Evolutionary conservation across 2,329 filamentous ascomycete genomes (phyloP), one percentile per base, ranked within the genome.

Genomic region (Fusarium pseudoanthophilum): DNA sequence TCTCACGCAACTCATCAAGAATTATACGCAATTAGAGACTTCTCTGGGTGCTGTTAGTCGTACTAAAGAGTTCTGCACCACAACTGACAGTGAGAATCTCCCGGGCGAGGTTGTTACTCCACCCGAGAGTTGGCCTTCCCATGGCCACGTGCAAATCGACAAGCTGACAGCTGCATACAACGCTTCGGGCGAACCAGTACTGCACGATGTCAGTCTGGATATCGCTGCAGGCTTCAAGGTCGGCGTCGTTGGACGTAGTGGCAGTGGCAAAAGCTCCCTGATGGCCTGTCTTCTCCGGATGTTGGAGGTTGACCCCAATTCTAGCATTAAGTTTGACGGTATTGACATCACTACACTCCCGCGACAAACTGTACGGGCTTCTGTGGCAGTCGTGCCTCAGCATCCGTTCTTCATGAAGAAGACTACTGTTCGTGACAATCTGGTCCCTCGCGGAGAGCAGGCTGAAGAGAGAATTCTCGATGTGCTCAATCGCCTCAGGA

Each of bases 391-490:
- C 2, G 77, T 89, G 3, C 84, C 88, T 1, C 88, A 90, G 78
- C 87, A 89, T 51, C 81, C 86, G 1, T 84, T 88, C 64, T 83
- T 87, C 26, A 78, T 89, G 9, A 82, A 82, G 3, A 87, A 85
- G 3, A 85, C 79, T 0, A 58, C 39, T 13, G 78, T 90, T 7
- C 83, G 86, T 0, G 78, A 81, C 6, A 90, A 90, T 55, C 78
- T 87, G 4, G 86, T 88, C 67, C 87, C 87, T 0, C 74, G 78
- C 7, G 68, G 74, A 2, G 67, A 73, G 21, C 43, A 28, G 9
- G 14, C 63, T 6, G 49, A 72, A 14, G 48, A 69, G 4, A 52
- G 43, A 11, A 57, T 90, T 4, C 83, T 82, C 79, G 77, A 80
- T 3, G 74, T 82, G 0, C 75, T 89, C 8, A 43, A n/a, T 13